Conservation (phyloP, 371 early-diverging fungal species). For the Funneliformis caledonium region DNA sequence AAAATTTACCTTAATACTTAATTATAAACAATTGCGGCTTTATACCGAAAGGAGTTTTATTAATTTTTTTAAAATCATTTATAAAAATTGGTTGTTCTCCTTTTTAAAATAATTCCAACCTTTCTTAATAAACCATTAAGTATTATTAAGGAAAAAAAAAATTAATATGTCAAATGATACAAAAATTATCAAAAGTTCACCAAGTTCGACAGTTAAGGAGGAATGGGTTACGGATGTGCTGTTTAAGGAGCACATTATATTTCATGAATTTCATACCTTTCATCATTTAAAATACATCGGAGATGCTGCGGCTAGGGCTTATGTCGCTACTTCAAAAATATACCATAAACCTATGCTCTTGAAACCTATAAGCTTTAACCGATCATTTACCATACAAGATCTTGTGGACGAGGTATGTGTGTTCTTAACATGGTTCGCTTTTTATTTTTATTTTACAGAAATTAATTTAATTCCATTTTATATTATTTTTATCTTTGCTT, state of each 20-base stretch:
- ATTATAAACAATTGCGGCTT: too few species aligned
- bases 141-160: too few species aligned
- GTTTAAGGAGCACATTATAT: not conserved
- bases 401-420: not conserved
- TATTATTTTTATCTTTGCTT: not conserved
- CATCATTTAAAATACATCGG: not conserved
- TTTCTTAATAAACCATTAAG: too few species aligned
- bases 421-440: not conserved
- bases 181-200: too few species aligned
- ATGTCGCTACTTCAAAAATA: not conserved
- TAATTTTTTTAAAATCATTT: too few species aligned
- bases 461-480: not conserved
- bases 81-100: too few species aligned
- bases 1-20: too few species aligned
- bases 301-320: not conserved
- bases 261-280: not conserved
- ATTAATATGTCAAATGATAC: not conserved
- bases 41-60: too few species aligned
- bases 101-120: too few species aligned
- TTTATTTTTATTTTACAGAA: not conserved
- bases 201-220: not conserved
- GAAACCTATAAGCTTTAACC: not conserved
- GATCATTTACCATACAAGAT: not conserved
- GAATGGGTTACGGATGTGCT: not conserved
- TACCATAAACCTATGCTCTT: not conserved